Conservation (phyloP, 2,329 filamentous ascomycete species). For the Colletotrichum orchidophilum region DNA sequence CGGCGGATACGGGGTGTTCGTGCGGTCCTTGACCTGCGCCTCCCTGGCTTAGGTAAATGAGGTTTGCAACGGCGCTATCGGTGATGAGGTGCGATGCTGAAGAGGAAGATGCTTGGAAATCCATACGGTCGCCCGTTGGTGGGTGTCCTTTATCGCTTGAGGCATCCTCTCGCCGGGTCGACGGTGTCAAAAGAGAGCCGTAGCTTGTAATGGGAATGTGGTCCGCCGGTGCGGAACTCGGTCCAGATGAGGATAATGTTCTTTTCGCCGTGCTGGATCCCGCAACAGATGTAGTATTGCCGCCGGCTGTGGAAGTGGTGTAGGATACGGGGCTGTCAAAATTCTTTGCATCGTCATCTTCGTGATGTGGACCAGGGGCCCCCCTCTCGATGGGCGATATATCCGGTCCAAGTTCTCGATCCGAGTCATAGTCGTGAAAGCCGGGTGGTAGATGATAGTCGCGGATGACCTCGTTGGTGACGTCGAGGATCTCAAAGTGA, state of each 20-base stretch:
- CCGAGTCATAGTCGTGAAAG: conserved; percentile 25
- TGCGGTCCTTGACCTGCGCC: conserved; percentile 27
- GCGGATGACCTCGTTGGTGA: conserved; percentile 48
- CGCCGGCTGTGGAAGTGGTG: conserved; percentile 21
- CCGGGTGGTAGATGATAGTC: conserved; percentile 43
- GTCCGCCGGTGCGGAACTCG: conserved; percentile 6
- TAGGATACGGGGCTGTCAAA: conserved; percentile 23
- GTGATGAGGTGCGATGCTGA: conserved; percentile 40
- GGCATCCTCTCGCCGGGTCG: conserved; percentile 14
- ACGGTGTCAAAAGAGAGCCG: conserved; percentile 3
- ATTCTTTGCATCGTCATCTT: conserved; percentile 6
- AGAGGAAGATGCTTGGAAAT: conserved; percentile 32
- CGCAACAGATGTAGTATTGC: neutral
- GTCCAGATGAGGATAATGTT: conserved; percentile 11
- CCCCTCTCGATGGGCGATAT: neutral
- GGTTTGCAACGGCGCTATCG: conserved; percentile 47
- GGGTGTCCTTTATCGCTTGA: conserved; percentile 2
- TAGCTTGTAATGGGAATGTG: neutral
- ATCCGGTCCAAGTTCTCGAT: conserved; percentile 7
- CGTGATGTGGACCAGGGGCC: neutral
- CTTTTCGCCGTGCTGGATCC: conserved; percentile 7
- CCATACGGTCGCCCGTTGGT: neutral
- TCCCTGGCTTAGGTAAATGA: conserved; percentile 46
- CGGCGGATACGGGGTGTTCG: neutral
- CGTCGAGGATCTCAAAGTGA: conserved; percentile 48